phyloP scores from a whole-genome alignment of 2,329 filamentous ascomycete genomes.

The Ophiostoma ips region DNA sequence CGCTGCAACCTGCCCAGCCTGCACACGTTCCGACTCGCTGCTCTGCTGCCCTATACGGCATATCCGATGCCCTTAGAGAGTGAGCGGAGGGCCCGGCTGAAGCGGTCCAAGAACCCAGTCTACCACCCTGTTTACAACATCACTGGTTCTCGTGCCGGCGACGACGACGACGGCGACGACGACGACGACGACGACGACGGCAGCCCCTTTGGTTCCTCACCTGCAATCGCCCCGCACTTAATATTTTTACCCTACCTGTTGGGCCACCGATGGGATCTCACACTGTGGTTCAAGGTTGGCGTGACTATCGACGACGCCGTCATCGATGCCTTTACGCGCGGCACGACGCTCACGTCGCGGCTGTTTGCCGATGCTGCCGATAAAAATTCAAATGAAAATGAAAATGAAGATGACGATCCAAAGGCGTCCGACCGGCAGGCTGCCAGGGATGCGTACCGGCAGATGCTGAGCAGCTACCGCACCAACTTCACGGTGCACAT shows the following conservation, averaged over 20 bases:
- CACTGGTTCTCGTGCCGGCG: too few relatives aligned
- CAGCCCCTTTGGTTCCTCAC: too few relatives aligned
- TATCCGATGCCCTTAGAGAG: not conserved
- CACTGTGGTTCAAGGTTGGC: conserved; percentile 8
- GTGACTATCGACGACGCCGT: conserved; percentile 1
- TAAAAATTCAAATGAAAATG: not conserved
- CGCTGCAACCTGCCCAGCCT: not conserved
- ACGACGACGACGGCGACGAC: not conserved
- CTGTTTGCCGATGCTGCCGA: not conserved
- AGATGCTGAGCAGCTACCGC: conserved; percentile 1
- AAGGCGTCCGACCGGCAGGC: not conserved
- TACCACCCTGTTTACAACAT: not conserved
- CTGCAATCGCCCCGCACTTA: too few relatives aligned
- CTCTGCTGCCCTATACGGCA: not conserved
- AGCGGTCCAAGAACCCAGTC: not conserved
- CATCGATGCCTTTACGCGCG: not conserved
- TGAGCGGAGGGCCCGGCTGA: not conserved
- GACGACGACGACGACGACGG: not conserved
- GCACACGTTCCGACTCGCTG: not conserved
- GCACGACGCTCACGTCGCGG: not conserved
- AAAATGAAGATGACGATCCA: not conserved
- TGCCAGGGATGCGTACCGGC: not conserved
- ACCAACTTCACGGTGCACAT: conserved; percentile 10
- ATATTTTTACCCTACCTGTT: too few relatives aligned
- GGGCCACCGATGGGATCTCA: too few relatives aligned